A percentile compares a stretch with the other conserved stretches of the same genome.
phyloP scores from a whole-genome alignment of 106 monocot genomes.

The Phalaenopsis equestris region DNA sequence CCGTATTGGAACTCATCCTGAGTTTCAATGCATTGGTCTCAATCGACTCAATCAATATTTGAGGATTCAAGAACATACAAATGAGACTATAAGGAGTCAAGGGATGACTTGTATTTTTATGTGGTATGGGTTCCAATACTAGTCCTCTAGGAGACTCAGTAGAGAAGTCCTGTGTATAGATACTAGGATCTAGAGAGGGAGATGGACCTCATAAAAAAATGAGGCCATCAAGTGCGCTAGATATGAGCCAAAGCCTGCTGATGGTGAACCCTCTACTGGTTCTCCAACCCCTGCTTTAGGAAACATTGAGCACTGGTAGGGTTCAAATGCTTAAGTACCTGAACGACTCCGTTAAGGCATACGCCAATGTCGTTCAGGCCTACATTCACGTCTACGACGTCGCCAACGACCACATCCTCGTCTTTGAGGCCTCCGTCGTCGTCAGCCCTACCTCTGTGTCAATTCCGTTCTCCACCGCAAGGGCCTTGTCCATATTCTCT shows the following conservation, averaged over 20 bases:
- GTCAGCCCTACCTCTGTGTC: conserved; percentile 30
- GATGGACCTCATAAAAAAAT: too few relatives aligned
- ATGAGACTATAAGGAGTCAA: too few relatives aligned
- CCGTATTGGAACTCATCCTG: too few relatives aligned
- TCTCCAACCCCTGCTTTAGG: conserved; percentile 40
- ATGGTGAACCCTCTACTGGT: conserved; percentile 46
- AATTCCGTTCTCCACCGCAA: conserved; percentile 58
- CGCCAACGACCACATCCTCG: conserved; percentile 42
- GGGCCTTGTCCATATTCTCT: conserved; percentile 49
- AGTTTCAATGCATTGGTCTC: too few relatives aligned
- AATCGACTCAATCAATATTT: too few relatives aligned
- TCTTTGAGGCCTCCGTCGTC: conserved; percentile 35
- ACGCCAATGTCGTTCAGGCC: conserved; percentile 55
- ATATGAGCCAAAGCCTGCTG: not conserved
- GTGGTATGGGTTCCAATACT: too few relatives aligned
- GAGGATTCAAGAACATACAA: too few relatives aligned
- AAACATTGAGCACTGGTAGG: conserved; percentile 24
- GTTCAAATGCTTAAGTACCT: conserved; percentile 42
- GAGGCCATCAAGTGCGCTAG: too few relatives aligned
- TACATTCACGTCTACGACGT: conserved; percentile 61
- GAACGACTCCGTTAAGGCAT: conserved; percentile 38
- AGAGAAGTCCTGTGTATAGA: too few relatives aligned
- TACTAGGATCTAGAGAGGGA: too few relatives aligned
- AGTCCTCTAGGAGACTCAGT: too few relatives aligned
- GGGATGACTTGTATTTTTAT: too few relatives aligned